These are phyloP conservation scores for Candida koratica DNA, from an alignment of 805 yeast species.

Conservation along the genomic window DNA sequence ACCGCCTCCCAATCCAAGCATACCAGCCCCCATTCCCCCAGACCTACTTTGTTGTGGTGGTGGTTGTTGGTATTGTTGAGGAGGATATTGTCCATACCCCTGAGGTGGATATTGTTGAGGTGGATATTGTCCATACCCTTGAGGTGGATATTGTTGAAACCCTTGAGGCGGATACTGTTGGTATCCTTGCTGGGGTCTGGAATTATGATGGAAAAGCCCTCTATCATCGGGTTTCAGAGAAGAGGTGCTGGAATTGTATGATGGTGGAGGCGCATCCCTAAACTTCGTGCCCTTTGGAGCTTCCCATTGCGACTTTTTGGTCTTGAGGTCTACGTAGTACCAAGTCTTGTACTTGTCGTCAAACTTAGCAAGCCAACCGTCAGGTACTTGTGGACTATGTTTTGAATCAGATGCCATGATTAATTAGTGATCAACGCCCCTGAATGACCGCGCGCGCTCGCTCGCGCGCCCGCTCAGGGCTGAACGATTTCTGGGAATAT, in stretches of 20 bases:
- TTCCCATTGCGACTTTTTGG: constrained; percentile 88
- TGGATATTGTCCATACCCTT: constrained; percentile 9
- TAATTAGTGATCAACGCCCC: not conserved
- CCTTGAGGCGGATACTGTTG: constrained; percentile 12
- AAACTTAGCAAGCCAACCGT: constrained; percentile 71
- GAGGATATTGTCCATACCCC: constrained; percentile 12
- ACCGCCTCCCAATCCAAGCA: constrained; percentile 41
- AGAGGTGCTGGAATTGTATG: constrained; percentile 10
- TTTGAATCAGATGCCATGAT: constrained; percentile 14
- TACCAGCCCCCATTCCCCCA: constrained; percentile 29
- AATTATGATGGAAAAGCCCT: constrained; percentile 5
- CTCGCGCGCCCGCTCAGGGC: too few relatives aligned
- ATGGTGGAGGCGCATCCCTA: constrained; percentile 39
- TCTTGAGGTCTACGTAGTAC: constrained; percentile 73
- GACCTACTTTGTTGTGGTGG: constrained; percentile 34
- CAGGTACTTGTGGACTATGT: constrained; percentile 51
- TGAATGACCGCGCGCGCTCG: too few relatives aligned
- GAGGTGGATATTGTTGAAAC: too few relatives aligned
- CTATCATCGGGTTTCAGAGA: constrained; percentile 7
- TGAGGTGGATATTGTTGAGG: constrained; percentile 14
- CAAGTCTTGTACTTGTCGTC: constrained; percentile 67
- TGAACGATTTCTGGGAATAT: constrained; percentile 31
- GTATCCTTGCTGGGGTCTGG: constrained; percentile 7
- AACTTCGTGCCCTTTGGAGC: constrained; percentile 55
- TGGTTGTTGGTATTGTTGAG: constrained; percentile 20